Conservation (phyloP, 2,329 filamentous ascomycete genomes). For the Drechslerella dactyloides region DNA sequence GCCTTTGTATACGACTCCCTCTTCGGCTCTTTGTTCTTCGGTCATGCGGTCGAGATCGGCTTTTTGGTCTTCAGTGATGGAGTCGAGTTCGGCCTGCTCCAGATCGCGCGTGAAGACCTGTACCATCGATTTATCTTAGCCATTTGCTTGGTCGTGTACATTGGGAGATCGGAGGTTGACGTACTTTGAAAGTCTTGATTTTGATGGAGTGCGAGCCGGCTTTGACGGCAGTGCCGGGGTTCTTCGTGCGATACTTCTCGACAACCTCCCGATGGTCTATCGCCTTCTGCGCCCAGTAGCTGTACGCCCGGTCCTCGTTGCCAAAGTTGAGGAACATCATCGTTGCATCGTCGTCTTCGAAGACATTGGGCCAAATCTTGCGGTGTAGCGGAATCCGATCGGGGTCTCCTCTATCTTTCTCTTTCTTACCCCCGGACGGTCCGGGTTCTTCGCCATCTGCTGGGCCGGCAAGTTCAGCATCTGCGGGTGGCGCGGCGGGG, state of each 20-base stretch:
- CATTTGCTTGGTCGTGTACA: no score
- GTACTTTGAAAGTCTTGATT: not conserved
- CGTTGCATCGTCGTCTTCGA: not conserved
- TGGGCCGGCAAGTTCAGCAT: not conserved
- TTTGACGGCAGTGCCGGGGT: not conserved
- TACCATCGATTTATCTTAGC: no score
- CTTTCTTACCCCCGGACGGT: not conserved
- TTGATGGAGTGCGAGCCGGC: slow-evolving; percentile 4
- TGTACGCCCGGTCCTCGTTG: slow-evolving; percentile 1
- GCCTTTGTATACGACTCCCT: not conserved
- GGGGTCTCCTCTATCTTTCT: not conserved
- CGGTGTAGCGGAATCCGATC: not conserved
- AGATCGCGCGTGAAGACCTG: not conserved
- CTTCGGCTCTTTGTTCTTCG: not conserved
- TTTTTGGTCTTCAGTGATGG: not conserved
- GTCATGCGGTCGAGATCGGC: not conserved
- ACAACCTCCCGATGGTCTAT: slow-evolving; percentile 1
- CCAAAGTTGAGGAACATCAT: not conserved
- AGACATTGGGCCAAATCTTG: not conserved
- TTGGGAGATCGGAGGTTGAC: no score
- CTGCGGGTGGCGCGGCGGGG: no score
- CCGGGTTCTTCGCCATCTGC: not conserved
- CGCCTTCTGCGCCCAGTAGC: slow-evolving; percentile 4
- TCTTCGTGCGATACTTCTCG: not conserved
- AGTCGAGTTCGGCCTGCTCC: not conserved